Base-by-base conservation (phyloP, 805 yeast species). In the Maudiozyma saulgeensis region DNA sequence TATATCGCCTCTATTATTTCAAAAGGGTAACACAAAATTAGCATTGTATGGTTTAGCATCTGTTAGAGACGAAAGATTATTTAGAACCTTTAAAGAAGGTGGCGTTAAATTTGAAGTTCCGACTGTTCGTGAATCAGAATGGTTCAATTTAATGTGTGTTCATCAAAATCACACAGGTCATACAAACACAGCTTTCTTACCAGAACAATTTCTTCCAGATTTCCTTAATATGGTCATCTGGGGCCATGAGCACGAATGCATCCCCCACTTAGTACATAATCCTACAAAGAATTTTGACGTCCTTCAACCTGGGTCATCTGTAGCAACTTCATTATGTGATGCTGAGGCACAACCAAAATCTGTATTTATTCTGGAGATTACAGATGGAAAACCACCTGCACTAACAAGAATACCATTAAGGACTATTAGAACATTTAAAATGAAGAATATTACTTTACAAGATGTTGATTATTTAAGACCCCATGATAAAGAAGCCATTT, bases 241-340 rank as follows among this genome's bases (percentile, higher is more conserved):
- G 99, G 99, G 99, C 16, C 99, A 93, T 66, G 99, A 93, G 63
- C 99, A 93, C 66, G 97, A 93, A 62, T 88, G 97, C 60, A 74
- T 82, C 4, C 87, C 91, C 0, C 79, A 78, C 50, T 80, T 95
- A 0, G 75, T 72, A 1, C 71, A 71, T 43, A 83, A 84, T 57
- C 59, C 69, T 1, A 51, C 58, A 4, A 77, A 75, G 51, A 84
- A 82, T 1, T 88, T 91, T 60, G 80, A 80, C 49, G 88, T 89
- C 0, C 72, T 93, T 38, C 96, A 89, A 62, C 93, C 96, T 0
- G 99, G 99, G 0, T 87, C 96, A 1, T 85, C 96, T 0, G 85
- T 93, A 16, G 97, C 96, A 0, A 93, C 99, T 0, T 82, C 96
- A 2, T 70, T 93, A 23, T 78, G 86, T 51, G 93, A 85, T 47